Conservation (phyloP, 208 protist genomes). For the Sergeia podlipaevii region DNA sequence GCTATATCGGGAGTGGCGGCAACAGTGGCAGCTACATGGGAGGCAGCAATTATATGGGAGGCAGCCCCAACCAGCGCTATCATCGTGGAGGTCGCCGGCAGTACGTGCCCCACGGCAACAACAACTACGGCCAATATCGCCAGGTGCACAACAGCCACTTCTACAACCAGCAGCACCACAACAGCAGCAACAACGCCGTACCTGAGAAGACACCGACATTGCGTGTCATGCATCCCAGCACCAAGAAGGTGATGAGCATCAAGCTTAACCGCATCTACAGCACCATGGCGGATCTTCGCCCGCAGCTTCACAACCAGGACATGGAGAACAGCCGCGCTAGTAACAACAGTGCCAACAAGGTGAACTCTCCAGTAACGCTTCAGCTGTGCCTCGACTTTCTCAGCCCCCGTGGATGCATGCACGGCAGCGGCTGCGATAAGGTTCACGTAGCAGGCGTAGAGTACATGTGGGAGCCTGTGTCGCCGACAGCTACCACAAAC, state of each 20-base stretch:
- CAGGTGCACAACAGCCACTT: slow-evolving; percentile 44
- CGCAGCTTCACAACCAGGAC: slow-evolving; percentile 24
- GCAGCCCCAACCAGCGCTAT: not conserved
- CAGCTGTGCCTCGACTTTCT: slow-evolving; percentile 50
- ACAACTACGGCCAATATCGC: not conserved
- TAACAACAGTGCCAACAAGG: not conserved
- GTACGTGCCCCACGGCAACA: not conserved
- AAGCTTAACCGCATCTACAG: slow-evolving; percentile 67
- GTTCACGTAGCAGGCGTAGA: slow-evolving; percentile 70
- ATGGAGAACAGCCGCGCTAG: slow-evolving; percentile 6
- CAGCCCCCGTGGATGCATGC: slow-evolving; percentile 36
- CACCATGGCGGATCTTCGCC: slow-evolving; percentile 43
- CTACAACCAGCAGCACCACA: slow-evolving; percentile 47
- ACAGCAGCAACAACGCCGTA: slow-evolving; percentile 65
- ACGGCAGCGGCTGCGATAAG: slow-evolving; percentile 64
- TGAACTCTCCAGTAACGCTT: not conserved
- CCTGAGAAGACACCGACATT: slow-evolving; percentile 63
- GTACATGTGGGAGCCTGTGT: slow-evolving; percentile 70
- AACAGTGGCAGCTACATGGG: slow-evolving; percentile 6
- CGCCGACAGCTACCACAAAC: slow-evolving; percentile 18
- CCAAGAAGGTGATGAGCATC: slow-evolving; percentile 36
- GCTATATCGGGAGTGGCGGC: slow-evolving; percentile 8
- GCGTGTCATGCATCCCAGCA: slow-evolving; percentile 36
- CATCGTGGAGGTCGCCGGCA: not conserved
- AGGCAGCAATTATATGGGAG: not conserved